A percentile compares a stretch with the other conserved stretches of the same genome.
These are phyloP conservation scores for Alopecurus myosuroides DNA, from an alignment of 176 grass and related monocot species.

Conservation along the genomic window DNA sequence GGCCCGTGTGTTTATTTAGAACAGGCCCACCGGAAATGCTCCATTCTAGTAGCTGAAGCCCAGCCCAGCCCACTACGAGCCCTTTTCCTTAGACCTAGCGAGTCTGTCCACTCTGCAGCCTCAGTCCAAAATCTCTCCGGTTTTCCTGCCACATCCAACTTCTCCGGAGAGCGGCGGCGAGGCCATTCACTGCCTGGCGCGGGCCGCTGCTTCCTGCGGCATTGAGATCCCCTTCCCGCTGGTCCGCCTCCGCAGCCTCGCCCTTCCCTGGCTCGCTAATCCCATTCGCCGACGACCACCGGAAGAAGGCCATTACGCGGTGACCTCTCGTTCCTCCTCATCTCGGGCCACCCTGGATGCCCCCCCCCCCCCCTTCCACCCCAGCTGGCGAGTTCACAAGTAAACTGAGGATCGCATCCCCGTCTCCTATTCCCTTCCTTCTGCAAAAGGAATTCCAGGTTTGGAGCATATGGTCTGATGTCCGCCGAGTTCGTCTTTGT, in stretches of 20 bases:
- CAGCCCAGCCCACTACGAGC: neutral
- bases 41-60: no score
- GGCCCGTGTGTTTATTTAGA: no score
- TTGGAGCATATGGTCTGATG: neutral
- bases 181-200: neutral
- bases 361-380: no score
- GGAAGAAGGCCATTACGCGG: neutral
- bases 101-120: neutral
- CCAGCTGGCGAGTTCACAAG: neutral
- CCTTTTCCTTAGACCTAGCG: neutral
- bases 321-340: neutral
- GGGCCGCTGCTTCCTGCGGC: neutral
- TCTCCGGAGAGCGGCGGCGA: neutral
- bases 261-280: neutral
- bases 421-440: neutral
- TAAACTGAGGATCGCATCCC: neutral
- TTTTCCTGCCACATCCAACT: neutral
- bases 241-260: neutral
- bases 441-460: neutral
- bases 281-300: neutral
- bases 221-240: neutral
- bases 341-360: neutral
- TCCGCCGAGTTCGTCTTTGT: neutral
- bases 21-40: no score
- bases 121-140: neutral